Evolutionary conservation across 768 basidiomycete species (phyloP), one percentile per base, ranked within the genome.

Genomic region (Trametes maxima): DNA sequence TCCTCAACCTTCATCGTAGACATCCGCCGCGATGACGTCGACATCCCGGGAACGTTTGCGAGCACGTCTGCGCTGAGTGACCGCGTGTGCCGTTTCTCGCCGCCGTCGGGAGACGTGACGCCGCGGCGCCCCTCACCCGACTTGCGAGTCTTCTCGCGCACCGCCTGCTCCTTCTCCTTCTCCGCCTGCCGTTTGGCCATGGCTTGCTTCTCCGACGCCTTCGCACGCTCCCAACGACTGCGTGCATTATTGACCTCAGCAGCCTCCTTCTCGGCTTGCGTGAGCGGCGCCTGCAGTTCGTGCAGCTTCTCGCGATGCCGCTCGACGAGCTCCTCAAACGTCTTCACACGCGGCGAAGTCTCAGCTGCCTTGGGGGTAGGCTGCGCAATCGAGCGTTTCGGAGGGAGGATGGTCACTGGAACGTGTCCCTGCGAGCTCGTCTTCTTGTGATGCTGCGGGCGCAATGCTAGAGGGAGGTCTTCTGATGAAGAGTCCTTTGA

Each of bases 261-360:
- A 62, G 88, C 82, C 69, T 94, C 90, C 69, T 84, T 85, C 75
- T 88, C 86, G 2, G 88, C 87, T 65, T 85, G 82, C n/a, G 90
- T 94, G 35, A 97, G 75, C 5, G 94, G 94, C 40, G 81, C 85
- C 75, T 97, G 94, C 64, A 97, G 71, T 68, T 86, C 85, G 36
- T 82, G 82, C 78, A 97, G 82, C 75, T 92, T 91, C 75, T 90
- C 87, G 50, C 90, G 84, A 67, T 96, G 94, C 17, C 94, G 80
- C 66, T 93, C 91, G 48, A 85, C 87, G 35, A 96, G 79, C 71
- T 96, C 93, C 73, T 95, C 94, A 70, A 90, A 92, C 1, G 94
- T 93, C 59, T 85, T 83, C 25, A 87, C 83, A 16, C 89, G 86
- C 28, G 63, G 58, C 16, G 61, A 56, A 19, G 39, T 21, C 24